Percentiles rank a stretch among this genome's conserved stretches.
These are phyloP conservation scores for Kentomonas sorsogonicus DNA, from an alignment of 208 protist species.

Conservation along the genomic window DNA sequence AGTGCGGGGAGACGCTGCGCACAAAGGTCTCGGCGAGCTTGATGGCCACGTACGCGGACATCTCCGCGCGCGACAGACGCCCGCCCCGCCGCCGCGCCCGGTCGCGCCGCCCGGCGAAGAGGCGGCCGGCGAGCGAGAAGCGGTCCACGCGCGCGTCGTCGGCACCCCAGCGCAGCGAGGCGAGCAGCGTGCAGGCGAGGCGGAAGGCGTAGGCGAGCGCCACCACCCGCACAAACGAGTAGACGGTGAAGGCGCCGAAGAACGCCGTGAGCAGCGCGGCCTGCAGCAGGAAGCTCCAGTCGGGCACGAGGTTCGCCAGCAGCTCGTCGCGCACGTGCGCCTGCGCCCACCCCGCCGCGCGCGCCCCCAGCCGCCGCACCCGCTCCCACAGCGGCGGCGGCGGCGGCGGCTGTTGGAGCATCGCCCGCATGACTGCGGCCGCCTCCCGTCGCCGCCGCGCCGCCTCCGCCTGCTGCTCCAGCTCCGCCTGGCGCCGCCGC, in stretches of 20 bases:
- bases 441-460: too few relatives aligned
- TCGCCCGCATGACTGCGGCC: background rate
- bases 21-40: conserved; percentile 67
- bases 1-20: conserved; percentile 60
- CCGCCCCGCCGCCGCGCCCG: conserved; percentile 3
- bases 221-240: background rate
- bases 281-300: background rate
- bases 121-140: background rate
- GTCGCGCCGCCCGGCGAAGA: conserved; percentile 5
- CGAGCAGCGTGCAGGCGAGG: background rate
- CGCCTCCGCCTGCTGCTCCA: too few relatives aligned
- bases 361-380: background rate
- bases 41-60: conserved; percentile 37
- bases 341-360: background rate
- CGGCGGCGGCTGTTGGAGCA: background rate
- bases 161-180: background rate
- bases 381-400: background rate
- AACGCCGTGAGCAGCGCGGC: background rate
- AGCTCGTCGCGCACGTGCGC: background rate
- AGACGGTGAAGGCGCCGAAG: background rate
- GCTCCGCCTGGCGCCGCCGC: too few relatives aligned
- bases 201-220: too few relatives aligned
- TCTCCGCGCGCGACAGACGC: conserved; percentile 18
- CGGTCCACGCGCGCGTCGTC: background rate
- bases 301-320: background rate